A percentile compares a stretch with the other conserved stretches of the same genome.
Evolutionary conservation across 176 grass and related monocot species (phyloP).

Genomic region (Zoysia japonica): DNA sequence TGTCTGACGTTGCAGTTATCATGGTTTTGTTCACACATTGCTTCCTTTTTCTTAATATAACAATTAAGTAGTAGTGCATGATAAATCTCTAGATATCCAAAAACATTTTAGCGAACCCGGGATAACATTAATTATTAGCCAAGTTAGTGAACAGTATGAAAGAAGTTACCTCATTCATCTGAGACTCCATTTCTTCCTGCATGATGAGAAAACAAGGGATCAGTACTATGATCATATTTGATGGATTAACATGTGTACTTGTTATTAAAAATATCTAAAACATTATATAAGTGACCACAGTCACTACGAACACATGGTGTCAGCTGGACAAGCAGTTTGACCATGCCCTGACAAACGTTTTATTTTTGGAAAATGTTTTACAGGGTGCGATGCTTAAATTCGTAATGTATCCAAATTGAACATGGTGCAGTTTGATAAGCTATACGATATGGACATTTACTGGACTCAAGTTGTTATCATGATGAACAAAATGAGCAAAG

Average conservation of each 20-base stretch:
- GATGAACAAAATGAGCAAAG: slow-evolving; percentile 23
- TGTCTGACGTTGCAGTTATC: too few relatives aligned
- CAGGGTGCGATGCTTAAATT: slow-evolving; percentile 21
- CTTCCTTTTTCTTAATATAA: background rate
- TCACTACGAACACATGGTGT: background rate
- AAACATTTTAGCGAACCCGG: background rate
- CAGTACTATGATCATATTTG: background rate
- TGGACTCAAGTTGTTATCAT: too few relatives aligned
- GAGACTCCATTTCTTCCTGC: slow-evolving; percentile 67
- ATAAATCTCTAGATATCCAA: background rate
- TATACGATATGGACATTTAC: background rate
- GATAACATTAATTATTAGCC: background rate
- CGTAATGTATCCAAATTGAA: background rate
- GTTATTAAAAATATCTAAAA: background rate
- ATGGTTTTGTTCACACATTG: background rate
- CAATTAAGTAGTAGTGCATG: background rate
- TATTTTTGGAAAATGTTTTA: background rate
- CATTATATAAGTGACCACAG: background rate
- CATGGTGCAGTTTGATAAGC: slow-evolving; percentile 6
- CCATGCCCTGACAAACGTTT: background rate
- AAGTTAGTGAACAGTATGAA: background rate
- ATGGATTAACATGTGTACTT: background rate
- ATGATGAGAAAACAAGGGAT: slow-evolving; percentile 26
- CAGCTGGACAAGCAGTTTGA: background rate
- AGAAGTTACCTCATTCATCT: slow-evolving; percentile 78